Conservation (phyloP, 768 basidiomycete genomes). For the Boletellus ananiceps region DNA sequence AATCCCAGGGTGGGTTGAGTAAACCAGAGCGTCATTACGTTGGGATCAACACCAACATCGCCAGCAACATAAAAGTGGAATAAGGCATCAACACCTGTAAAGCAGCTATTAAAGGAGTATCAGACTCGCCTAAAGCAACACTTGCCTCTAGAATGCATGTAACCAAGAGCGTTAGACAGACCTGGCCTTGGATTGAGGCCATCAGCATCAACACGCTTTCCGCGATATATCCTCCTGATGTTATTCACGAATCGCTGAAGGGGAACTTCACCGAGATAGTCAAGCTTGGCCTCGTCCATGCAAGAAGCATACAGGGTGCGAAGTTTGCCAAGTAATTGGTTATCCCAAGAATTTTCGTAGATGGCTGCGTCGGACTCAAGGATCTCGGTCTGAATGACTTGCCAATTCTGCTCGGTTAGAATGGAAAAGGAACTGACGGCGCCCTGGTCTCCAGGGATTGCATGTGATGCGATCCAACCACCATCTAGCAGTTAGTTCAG, state of each 20-base stretch:
- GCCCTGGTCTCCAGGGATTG: constrained; percentile 83
- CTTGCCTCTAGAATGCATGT: constrained; percentile 80
- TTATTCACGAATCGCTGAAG: constrained; percentile 62
- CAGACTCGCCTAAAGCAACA: not conserved
- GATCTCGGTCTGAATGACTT: constrained; percentile 61
- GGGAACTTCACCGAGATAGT: constrained; percentile 68
- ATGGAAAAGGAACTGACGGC: constrained; percentile 67
- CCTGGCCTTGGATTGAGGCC: constrained; percentile 41
- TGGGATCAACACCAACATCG: constrained; percentile 81
- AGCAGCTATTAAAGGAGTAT: not conserved
- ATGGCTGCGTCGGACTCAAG: constrained; percentile 46
- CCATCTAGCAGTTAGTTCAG: constrained; percentile 49
- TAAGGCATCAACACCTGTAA: constrained; percentile 66
- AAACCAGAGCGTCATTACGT: constrained; percentile 82
- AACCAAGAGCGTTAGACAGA: constrained; percentile 79
- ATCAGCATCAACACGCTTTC: constrained; percentile 41
- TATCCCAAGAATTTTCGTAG: constrained; percentile 44
- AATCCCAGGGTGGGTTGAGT: constrained; percentile 77
- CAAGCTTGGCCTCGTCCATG: constrained; percentile 70
- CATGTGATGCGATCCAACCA: constrained; percentile 81
- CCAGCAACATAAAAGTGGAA: constrained; percentile 86
- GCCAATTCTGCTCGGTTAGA: constrained; percentile 71
- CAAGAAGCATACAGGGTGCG: constrained; percentile 77
- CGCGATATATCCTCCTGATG: constrained; percentile 56
- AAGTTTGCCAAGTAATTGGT: constrained; percentile 57